A percentile compares a stretch with the other conserved stretches of the same genome.
Conservation (phyloP, 768 basidiomycete genomes). For the Pisolithus orientalis region DNA sequence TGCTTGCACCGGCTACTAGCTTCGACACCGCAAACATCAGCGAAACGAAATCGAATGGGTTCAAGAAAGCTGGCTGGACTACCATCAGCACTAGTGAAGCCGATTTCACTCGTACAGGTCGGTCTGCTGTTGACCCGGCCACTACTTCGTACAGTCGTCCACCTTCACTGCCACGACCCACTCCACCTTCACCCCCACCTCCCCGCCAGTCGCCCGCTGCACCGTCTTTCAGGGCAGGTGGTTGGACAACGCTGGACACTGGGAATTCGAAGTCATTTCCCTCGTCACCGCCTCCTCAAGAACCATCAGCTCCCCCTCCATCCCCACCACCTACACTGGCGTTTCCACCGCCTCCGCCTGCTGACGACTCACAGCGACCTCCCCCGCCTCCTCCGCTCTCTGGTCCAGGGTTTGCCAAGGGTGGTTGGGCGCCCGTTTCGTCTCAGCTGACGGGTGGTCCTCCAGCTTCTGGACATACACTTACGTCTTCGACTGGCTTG, state of each 20-base stretch:
- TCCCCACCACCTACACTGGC: slow-evolving; percentile 14
- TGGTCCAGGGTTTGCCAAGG: slow-evolving; percentile 7
- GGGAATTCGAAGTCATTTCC: slow-evolving; percentile 28
- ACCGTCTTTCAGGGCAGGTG: slow-evolving; percentile 52
- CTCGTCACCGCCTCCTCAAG: slow-evolving; percentile 8
- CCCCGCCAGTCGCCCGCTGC: slow-evolving; percentile 19
- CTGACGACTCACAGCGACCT: not conserved
- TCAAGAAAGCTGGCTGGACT: slow-evolving; percentile 49
- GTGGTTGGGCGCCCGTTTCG: slow-evolving; percentile 9
- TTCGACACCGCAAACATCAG: slow-evolving; percentile 9
- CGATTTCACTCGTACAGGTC: slow-evolving; percentile 9
- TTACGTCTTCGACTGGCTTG: slow-evolving; percentile 3
- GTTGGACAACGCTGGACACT: slow-evolving; percentile 63
- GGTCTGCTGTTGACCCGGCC: slow-evolving; percentile 10
- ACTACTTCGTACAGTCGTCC: slow-evolving; percentile 17
- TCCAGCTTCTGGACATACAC: slow-evolving; percentile 1
- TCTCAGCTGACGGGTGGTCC: slow-evolving; percentile 3
- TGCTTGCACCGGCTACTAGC: slow-evolving; percentile 13
- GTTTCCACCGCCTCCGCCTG: slow-evolving; percentile 11
- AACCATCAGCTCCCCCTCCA: slow-evolving; percentile 13
- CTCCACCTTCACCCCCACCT: slow-evolving; percentile 6
- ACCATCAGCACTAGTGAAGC: slow-evolving; percentile 21
- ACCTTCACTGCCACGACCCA: slow-evolving; percentile 12
- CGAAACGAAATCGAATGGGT: slow-evolving; percentile 19
- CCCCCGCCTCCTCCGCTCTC: slow-evolving; percentile 7